Base-by-base conservation (phyloP, 2,329 filamentous ascomycete species). In the Juglanconis sp. region DNA sequence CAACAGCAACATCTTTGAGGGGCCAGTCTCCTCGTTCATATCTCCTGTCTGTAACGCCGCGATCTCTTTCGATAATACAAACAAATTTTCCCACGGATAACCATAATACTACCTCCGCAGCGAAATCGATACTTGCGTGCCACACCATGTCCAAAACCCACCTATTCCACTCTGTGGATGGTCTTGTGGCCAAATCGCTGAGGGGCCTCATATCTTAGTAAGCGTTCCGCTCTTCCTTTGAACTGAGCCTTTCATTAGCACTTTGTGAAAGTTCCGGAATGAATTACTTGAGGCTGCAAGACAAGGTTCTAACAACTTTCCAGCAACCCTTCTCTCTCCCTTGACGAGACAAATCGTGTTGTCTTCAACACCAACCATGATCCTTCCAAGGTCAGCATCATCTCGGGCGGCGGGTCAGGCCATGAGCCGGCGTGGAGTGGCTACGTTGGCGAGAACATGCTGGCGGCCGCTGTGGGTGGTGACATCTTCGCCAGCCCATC, bases 401-500 rank as follows among this genome's bases (percentile, higher is more conserved):
- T 84, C 69, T 80, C 77, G 31, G 81, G 81, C n/a, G 81, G 81
- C 24, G 81, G 81, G 44, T 83, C 82, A 0, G 82, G 82, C 49
- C 82, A 84, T 70, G 85, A 87, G 66, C 85, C 85, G 11, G 85
- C 84, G 63, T 87, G 85, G 80, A 77, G 82, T 2, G 85, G 85
- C 57, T 88, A 87, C 66, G 86, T 88, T 2, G 86, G 86, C 57
- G 69, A 73, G 59, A 86, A 85, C 68, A 77, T 87, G 72, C 78
- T 88, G n/a, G 77, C 83, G 1, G 84, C 84, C 4, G 81, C 84
- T 5, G 85, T 85, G 4, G 79, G 78, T 4, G 86, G 86, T 48
- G 83, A 87, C 67, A 82, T 88, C 64, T 88, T 88, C 65, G 85
- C 86, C 15, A 84, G 80, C 6, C 86, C 86, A 0, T 85, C 81